Percentiles rank a stretch among this genome's conserved stretches.
These are phyloP conservation scores for Phlyctochytrium arcticum DNA, from an alignment of 192 early-diverging fungal genomes.

Conservation along the genomic window DNA sequence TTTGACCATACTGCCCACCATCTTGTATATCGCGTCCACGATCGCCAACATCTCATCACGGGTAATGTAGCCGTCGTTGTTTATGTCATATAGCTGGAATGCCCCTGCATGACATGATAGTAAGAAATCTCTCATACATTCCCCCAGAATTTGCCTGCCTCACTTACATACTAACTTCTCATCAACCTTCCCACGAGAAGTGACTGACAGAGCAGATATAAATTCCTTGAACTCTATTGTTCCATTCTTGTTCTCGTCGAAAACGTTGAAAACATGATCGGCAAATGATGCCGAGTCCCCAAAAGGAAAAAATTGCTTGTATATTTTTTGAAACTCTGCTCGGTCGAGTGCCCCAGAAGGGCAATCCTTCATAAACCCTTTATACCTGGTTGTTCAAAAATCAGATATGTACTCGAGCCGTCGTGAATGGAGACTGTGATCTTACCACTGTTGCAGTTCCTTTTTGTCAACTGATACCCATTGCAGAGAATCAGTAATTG, in stretches of 20 bases:
- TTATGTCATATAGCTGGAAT: conserved; percentile 88
- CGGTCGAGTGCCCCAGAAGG: conserved; percentile 80
- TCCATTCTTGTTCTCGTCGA: conserved; percentile 88
- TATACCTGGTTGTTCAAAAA: conserved; percentile 54
- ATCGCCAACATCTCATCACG: conserved; percentile 86
- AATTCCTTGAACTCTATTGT: conserved; percentile 92
- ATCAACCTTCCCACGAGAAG: conserved; percentile 74
- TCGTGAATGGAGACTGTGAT: neutral
- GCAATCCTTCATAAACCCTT: conserved; percentile 91
- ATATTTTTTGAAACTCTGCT: conserved; percentile 85
- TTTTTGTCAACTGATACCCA: conserved; percentile 71
- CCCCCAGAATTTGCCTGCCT: too few species aligned
- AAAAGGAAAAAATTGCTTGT: conserved; percentile 97
- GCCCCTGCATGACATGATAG: conserved; percentile 48
- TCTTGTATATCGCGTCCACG: conserved; percentile 92
- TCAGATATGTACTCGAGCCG: neutral
- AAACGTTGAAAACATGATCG: conserved; percentile 86
- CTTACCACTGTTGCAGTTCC: conserved; percentile 89
- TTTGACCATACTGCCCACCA: conserved; percentile 89
- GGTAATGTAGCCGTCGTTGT: conserved; percentile 82
- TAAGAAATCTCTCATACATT: neutral
- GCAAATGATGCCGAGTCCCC: conserved; percentile 88
- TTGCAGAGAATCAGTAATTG: neutral
- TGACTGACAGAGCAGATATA: conserved; percentile 77
- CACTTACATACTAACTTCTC: conserved; percentile 80